Percentiles rank a stretch among this genome's conserved stretches.
phyloP scores from a whole-genome alignment of 257 asterid genomes.

The Eucommia ulmoides region DNA sequence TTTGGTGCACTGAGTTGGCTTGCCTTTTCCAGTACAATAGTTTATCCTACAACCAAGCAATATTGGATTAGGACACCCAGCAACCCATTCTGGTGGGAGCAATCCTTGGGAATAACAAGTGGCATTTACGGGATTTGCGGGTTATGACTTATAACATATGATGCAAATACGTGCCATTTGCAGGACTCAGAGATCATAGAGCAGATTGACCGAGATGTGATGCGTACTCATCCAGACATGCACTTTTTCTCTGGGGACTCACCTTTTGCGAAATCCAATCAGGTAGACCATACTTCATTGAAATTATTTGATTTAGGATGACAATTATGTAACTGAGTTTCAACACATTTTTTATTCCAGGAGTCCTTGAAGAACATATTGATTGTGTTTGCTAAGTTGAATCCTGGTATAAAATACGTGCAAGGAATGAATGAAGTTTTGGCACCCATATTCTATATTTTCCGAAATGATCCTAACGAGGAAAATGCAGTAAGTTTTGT shows the following conservation, averaged over 20 bases:
- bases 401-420: slow-evolving; percentile 96
- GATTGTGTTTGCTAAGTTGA: slow-evolving; percentile 79
- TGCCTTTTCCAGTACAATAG: neutral
- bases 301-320: slow-evolving; percentile 1
- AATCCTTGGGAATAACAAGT: neutral
- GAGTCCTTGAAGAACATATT: slow-evolving; percentile 63
- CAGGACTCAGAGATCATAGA: slow-evolving; percentile 86
- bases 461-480: slow-evolving; percentile 65
- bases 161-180: slow-evolving; percentile 12
- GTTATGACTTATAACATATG: neutral
- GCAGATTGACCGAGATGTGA: slow-evolving; percentile 94
- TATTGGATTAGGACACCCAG: neutral
- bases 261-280: slow-evolving; percentile 61
- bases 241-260: slow-evolving; percentile 92
- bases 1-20: neutral
- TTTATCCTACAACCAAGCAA: neutral
- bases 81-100: neutral
- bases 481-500: slow-evolving; percentile 56
- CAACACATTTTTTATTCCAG: slow-evolving; percentile 27
- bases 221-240: slow-evolving; percentile 96
- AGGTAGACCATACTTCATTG: slow-evolving; percentile 30
- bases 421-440: slow-evolving; percentile 98
- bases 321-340: neutral
- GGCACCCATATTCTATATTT: slow-evolving; percentile 76
- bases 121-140: neutral